Evolutionary conservation across 306 rosid genomes (phyloP), one percentile per base, ranked within the genome.

Genomic region (Coriaria nepalensis): DNA sequence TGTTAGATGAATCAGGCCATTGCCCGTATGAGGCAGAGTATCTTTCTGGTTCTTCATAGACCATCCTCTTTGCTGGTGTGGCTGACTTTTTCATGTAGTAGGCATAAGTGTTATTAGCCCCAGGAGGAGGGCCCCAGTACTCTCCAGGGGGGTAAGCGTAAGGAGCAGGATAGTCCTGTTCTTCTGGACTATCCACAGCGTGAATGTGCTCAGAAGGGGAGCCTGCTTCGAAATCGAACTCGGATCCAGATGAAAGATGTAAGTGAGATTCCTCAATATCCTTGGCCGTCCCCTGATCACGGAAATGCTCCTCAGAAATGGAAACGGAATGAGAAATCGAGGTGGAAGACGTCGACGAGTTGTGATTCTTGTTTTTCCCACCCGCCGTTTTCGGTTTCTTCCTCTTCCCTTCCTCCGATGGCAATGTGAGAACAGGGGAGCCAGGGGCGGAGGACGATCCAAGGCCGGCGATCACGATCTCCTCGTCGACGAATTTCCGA

Each of bases 351-450:
- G 81, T 70, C 0, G 85, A 66, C 3, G 29, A 20, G 29, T 20
- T 20, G 29, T 20, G 29, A 6, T 53, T 32, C 7, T 33, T 52
- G 35, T 52, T 47, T 7, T 50, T 69, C 40, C 10, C 43, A 8
- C 7, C 53, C 10, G 29, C 29, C 29, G 32, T 39, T 43, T 49
- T 61, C 11, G 64, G 53, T 37, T 49, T 66, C 55, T 57, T 70
- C 10, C 64, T 62, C 43, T 81, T 81, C 2, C 82, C 83, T 62
- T 68, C 68, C 13, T 80, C 78, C 2, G 95, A 81, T 2, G 98
- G 98, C 65, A 92, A 72, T 44, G 96, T 81, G 57, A 92, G 87
- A 33, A 85, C 79, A 4, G 98, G 98, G 38, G 98, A 92, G 45
- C 56, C 64, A 5, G 71, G 69, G 35, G 67, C 29, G 29, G 29